A percentile compares a stretch with the other conserved stretches of the same genome.
Evolutionary conservation across 768 basidiomycete genomes (phyloP).

Genomic region (Hypholoma fasciculare): DNA sequence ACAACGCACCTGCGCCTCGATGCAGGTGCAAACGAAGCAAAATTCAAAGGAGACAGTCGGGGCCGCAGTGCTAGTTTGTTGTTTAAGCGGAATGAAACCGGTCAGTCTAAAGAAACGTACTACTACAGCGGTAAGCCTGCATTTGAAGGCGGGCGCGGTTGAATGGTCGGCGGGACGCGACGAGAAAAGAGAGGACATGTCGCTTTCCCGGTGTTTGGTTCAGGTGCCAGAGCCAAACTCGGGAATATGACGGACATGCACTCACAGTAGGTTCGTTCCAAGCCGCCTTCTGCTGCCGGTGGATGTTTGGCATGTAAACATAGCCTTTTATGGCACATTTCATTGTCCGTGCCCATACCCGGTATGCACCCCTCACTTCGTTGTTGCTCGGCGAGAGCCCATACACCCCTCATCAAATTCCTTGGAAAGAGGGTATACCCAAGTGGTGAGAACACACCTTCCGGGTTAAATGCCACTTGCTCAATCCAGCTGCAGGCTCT

Average conservation of each 20-base stretch:
- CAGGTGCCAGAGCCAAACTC: neutral
- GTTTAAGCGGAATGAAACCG: neutral
- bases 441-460: conserved; percentile 33
- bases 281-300: too few species aligned
- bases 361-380: conserved; percentile 27
- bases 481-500: neutral
- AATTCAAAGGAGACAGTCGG: conserved; percentile 1
- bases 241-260: neutral
- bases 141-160: conserved; percentile 18
- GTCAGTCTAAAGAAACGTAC: conserved; percentile 13
- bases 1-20: conserved; percentile 1
- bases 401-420: conserved; percentile 64
- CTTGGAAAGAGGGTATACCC: conserved; percentile 59
- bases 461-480: neutral
- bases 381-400: conserved; percentile 38
- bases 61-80: neutral
- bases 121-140: conserved; percentile 27
- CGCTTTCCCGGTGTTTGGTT: conserved; percentile 1
- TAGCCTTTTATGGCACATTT: too few species aligned
- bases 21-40: neutral
- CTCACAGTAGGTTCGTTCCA: too few species aligned
- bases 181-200: neutral
- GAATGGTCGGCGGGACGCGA: neutral
- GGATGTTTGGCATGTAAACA: too few species aligned
- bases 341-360: neutral